These are phyloP conservation scores for Tulasnella sp. DNA, from an alignment of 768 basidiomycete genomes.

Conservation along the genomic window DNA sequence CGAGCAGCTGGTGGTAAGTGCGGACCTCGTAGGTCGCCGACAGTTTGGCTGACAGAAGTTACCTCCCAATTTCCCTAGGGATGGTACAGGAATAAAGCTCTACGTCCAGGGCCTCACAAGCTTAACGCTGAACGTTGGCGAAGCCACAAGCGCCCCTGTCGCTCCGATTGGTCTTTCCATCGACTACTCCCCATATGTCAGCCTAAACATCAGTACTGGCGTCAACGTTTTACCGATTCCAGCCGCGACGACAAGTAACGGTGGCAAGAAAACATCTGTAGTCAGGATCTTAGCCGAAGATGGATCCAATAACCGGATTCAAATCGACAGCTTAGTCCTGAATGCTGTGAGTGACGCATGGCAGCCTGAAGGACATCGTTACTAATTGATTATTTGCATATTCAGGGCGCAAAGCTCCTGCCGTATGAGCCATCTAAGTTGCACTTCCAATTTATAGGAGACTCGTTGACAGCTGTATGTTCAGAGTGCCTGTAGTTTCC, in stretches of 20 bases:
- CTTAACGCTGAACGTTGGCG: conserved; percentile 38
- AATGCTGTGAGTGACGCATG: conserved; percentile 34
- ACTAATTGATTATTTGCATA: neutral
- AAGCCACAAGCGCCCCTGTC: conserved; percentile 39
- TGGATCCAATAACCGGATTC: conserved; percentile 49
- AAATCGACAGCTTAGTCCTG: conserved; percentile 38
- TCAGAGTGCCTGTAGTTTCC: neutral
- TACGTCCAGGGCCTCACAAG: conserved; percentile 35
- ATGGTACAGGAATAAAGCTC: conserved; percentile 39
- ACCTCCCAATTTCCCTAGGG: conserved; percentile 29
- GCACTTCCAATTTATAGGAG: conserved; percentile 47
- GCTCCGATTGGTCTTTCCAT: conserved; percentile 41
- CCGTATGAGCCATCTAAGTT: conserved; percentile 38
- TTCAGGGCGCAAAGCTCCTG: conserved; percentile 37
- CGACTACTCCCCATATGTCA: conserved; percentile 37
- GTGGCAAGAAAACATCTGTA: conserved; percentile 21
- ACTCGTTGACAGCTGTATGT: conserved; percentile 45
- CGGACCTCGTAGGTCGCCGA: too few relatives aligned
- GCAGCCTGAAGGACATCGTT: neutral
- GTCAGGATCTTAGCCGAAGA: conserved; percentile 41
- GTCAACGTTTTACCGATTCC: conserved; percentile 37
- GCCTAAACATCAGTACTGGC: conserved; percentile 40
- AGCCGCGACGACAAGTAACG: too few relatives aligned
- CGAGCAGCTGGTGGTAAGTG: conserved; percentile 48
- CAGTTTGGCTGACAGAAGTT: too few relatives aligned